Base-by-base conservation (phyloP, 1,284 basidiomycete species). In the Marasmius tenuissimus region DNA sequence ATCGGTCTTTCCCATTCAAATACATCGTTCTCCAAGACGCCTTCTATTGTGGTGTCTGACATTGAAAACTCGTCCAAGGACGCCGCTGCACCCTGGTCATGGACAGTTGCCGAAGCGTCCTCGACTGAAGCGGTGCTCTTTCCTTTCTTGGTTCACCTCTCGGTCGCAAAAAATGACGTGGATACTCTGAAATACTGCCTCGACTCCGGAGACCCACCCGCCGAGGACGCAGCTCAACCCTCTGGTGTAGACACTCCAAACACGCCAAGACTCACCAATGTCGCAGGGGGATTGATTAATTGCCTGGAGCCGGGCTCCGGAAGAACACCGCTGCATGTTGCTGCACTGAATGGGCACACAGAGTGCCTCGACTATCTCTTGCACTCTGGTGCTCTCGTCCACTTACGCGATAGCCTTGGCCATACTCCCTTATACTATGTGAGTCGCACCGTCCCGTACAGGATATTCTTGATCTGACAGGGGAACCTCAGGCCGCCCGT, bases 361-460 rank as follows among this genome's bases (percentile, higher is more conserved):
- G 73, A 72, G 6, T 84, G 86, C 56, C 85, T 89, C 33, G 76
- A 81, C 37, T 70, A 84, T 40, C 77, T 97, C 38, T 79, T 97
- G 38, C 80, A 86, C 62, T 85, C 86, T 0, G 95, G 95, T 1
- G 93, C 93, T 1, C 81, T 93, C n/a, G 94, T 97, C 10, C 95
- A 97, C 73, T 78, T 91, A 9, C 82, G 93, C 49, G 92, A 95
- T 69, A 72, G 75, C 3, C 78, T 92, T 47, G 93, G 92, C 0
- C 94, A 96, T 69, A 94, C 94, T 14, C 85, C 94, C 6, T 74
- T 93, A 22, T 93, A 93, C 73, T 91, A 93, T 74, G 91, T 89
- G 66, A 67, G 85, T 61, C 47, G 64, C 52, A 49, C 45, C 16
- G 40, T 45, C 49, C 20, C 45, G n/a, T 34, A 35, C 7, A 50